Evolutionary conservation across 768 basidiomycete species (phyloP).

Genomic region (Boletus pseudopeckii): DNA sequence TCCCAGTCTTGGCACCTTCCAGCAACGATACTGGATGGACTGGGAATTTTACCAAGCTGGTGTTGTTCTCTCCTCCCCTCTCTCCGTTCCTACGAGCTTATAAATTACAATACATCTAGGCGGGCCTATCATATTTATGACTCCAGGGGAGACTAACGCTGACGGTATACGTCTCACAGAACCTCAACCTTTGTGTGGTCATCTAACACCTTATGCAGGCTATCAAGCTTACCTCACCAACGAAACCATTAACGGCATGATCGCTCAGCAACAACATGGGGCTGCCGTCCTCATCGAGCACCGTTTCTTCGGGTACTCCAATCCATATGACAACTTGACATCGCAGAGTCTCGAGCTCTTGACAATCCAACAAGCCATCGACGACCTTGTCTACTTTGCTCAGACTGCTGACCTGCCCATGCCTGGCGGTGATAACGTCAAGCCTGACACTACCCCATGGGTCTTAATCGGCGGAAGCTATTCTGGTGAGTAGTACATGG

Average conservation of each 20-base stretch:
- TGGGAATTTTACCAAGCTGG: conserved; percentile 62
- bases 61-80: conserved; percentile 10
- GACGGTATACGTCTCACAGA: conserved; percentile 25
- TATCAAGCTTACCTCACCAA: conserved; percentile 61
- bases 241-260: conserved; percentile 55
- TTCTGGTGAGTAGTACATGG: conserved; percentile 19
- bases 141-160: conserved; percentile 64
- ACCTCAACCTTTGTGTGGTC: neutral
- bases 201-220: conserved; percentile 8
- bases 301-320: conserved; percentile 74
- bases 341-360: conserved; percentile 54
- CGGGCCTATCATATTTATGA: conserved; percentile 34
- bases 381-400: conserved; percentile 69
- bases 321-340: conserved; percentile 59
- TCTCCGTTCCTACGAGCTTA: neutral
- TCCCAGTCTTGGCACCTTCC: conserved; percentile 68
- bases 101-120: conserved; percentile 2
- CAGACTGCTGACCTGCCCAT: conserved; percentile 63
- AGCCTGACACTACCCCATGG: conserved; percentile 50
- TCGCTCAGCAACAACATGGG: conserved; percentile 64
- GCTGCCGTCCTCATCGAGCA: conserved; percentile 66
- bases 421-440: conserved; percentile 59
- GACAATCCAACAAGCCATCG: conserved; percentile 72
- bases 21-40: conserved; percentile 70
- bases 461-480: conserved; percentile 43